These are phyloP conservation scores for Udeniomyces megalosporus DNA, from an alignment of 768 basidiomycete species.

Conservation along the genomic window DNA sequence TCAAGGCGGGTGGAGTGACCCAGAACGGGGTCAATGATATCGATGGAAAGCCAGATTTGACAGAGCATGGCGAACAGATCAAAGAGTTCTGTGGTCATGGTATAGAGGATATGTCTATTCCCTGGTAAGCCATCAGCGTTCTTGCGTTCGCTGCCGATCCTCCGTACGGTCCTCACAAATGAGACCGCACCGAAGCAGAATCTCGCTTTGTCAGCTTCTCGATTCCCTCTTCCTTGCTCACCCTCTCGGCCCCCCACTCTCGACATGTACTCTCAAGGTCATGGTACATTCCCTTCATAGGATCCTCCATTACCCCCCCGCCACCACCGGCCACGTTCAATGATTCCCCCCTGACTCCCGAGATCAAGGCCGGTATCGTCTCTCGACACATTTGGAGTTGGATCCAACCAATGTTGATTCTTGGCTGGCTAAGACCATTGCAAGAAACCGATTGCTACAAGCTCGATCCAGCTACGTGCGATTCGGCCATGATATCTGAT, in stretches of 20 bases:
- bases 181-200: too few relatives aligned
- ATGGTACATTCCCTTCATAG: slow-evolving; percentile 6
- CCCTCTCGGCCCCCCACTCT: too few relatives aligned
- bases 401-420: slow-evolving; percentile 15
- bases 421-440: slow-evolving; percentile 53
- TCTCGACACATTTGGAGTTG: slow-evolving; percentile 7
- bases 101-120: neutral
- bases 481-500: neutral
- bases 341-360: neutral
- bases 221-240: too few relatives aligned
- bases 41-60: too few relatives aligned
- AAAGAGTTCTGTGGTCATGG: neutral
- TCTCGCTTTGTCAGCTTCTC: too few relatives aligned
- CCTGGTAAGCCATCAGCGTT: neutral
- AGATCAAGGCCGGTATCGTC: neutral
- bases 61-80: too few relatives aligned
- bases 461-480: slow-evolving; percentile 29
- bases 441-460: slow-evolving; percentile 63
- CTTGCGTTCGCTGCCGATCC: too few relatives aligned
- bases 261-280: neutral
- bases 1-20: too few relatives aligned
- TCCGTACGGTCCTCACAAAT: too few relatives aligned
- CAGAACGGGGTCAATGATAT: too few relatives aligned
- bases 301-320: neutral
- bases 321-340: slow-evolving; percentile 2